Evolutionary conservation across 805 yeast genomes (phyloP).

Genomic region (Torulaspora delbrueckii): DNA sequence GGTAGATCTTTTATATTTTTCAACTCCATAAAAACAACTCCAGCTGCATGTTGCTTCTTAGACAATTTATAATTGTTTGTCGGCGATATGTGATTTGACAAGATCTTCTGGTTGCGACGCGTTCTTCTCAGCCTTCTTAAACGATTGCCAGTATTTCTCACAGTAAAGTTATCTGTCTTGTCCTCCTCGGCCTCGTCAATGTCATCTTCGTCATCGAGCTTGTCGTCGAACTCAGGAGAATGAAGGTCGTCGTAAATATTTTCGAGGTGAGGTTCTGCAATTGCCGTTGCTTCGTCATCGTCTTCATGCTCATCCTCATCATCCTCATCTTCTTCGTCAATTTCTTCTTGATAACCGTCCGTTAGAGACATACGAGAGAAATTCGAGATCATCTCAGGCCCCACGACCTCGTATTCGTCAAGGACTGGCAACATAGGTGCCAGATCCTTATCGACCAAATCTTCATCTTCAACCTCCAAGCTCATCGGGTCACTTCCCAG

Average conservation of each 20-base stretch:
- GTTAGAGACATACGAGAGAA: slow-evolving; percentile 5
- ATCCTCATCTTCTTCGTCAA: slow-evolving; percentile 4
- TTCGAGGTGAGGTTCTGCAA: slow-evolving; percentile 1
- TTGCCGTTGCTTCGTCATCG: slow-evolving; percentile 2
- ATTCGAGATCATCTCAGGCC: slow-evolving; percentile 9
- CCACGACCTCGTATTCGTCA: slow-evolving; percentile 31
- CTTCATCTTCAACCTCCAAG: slow-evolving; percentile 3
- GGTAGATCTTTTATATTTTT: slow-evolving; percentile 74
- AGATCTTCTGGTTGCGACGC: slow-evolving; percentile 2
- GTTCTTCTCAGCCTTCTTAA: slow-evolving; percentile 7
- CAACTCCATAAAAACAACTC: slow-evolving; percentile 74
- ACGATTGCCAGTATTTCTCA: slow-evolving; percentile 8
- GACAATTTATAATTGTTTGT: slow-evolving; percentile 25
- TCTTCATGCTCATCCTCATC: background rate
- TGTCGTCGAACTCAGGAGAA: slow-evolving; percentile 1
- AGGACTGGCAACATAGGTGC: slow-evolving; percentile 26
- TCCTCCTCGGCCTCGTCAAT: slow-evolving; percentile 12
- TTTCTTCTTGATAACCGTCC: slow-evolving; percentile 7
- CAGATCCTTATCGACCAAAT: slow-evolving; percentile 9
- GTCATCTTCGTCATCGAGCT: slow-evolving; percentile 12
- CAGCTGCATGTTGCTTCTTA: slow-evolving; percentile 40
- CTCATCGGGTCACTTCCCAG: slow-evolving; percentile 9
- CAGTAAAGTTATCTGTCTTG: slow-evolving; percentile 9
- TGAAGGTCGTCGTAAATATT: slow-evolving; percentile 2
- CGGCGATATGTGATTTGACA: slow-evolving; percentile 5